Percentiles rank a stretch among this genome's conserved stretches.
phyloP scores from a whole-genome alignment of 768 basidiomycete species.

The Paxillus ammoniavirescens region DNA sequence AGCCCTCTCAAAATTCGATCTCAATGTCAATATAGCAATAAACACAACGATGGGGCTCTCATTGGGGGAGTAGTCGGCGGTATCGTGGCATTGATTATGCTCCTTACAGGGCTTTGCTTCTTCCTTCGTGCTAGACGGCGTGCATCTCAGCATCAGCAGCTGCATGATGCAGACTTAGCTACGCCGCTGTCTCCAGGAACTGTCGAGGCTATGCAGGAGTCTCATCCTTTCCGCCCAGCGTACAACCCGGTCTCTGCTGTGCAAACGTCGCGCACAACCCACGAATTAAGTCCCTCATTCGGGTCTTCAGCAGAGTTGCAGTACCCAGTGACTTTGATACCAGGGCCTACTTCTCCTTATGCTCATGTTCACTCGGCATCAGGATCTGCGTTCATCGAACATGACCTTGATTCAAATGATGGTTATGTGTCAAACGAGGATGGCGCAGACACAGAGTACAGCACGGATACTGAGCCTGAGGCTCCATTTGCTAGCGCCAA shows the following conservation, averaged over 20 bases:
- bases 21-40: neutral
- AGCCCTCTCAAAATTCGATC: neutral
- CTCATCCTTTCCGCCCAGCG: neutral
- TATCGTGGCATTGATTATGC: neutral
- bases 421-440: neutral
- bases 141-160: neutral
- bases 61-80: slow-evolving; percentile 7
- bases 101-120: neutral
- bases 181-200: neutral
- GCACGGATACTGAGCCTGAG: neutral
- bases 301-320: neutral
- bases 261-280: neutral
- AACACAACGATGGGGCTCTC: neutral
- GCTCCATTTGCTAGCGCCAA: neutral
- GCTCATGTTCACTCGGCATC: neutral
- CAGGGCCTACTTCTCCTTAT: neutral
- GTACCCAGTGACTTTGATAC: neutral
- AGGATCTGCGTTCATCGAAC: neutral
- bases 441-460: neutral
- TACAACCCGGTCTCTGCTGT: neutral
- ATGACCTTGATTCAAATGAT: neutral
- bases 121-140: slow-evolving; percentile 1
- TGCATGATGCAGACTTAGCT: neutral
- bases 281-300: neutral
- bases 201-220: neutral